Evolutionary conservation across 129 eudicot genomes (phyloP), one percentile per base, ranked within the genome.

Genomic region (Solidago caesia): DNA sequence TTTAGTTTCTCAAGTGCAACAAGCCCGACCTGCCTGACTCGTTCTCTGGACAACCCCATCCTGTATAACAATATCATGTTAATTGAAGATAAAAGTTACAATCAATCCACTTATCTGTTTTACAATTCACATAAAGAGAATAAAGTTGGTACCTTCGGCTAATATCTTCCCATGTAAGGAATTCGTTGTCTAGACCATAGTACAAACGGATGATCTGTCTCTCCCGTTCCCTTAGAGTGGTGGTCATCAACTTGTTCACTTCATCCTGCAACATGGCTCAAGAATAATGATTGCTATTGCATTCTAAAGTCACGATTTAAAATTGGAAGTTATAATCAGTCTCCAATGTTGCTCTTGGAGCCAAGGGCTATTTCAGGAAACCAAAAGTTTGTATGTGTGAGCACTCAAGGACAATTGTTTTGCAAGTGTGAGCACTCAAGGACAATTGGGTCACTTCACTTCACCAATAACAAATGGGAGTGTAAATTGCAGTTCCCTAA

Each of bases 131-230:
- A 60, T 11, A 72, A 59, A 5, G 8, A 33, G 29, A 62, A 26
- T 27, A 29, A 14, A 66, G 7, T 59, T 70, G 6, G n/a, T 72
- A 94, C 97, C 96, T 71, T 87, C 82, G 82, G 74, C 99, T 88
- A 66, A 94, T 94, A 75, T 95, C 99, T 80, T 95, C 99, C 99
- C 99, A 95, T 29, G 97, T 95, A 33, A 95, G 94, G 62, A 84
- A 85, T 81, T 95, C 99, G n/a, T 84, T 74, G 67, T 95, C 97
- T 67, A 95, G 82, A 76, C 99, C 99, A 69, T 88, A 85, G 85
- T 91, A 95, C 52, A 91, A 89, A 41, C 98, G 93, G 58, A 90
- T 83, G 42, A 94, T 90, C 53, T 85, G 90, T 75, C 83, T 82
- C 81, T 95, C 99, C 52, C 96, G 81, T 67, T 82, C 94, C 77